Percentiles rank a stretch among this genome's conserved stretches.
Evolutionary conservation across 305 asterid genomes (phyloP).

Genomic region (Fraxinus sp.): DNA sequence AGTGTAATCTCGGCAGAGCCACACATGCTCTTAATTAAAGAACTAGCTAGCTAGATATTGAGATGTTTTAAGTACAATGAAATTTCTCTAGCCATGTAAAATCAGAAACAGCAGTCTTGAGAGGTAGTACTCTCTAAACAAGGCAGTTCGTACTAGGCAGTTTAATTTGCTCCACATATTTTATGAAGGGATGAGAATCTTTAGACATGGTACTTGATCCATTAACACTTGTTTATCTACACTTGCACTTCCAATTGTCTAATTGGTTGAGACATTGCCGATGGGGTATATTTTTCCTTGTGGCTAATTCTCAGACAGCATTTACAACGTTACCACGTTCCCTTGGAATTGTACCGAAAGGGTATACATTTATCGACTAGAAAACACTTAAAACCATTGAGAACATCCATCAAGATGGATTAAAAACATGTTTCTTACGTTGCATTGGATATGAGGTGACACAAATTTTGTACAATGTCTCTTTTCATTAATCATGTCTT

Average conservation of each 20-base stretch:
- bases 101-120: background rate
- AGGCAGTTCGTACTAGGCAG: background rate
- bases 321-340: background rate
- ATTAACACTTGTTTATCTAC: slow-evolving; percentile 6
- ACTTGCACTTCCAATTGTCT: background rate
- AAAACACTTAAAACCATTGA: background rate
- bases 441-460: background rate
- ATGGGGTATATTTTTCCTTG: slow-evolving; percentile 8
- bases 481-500: background rate
- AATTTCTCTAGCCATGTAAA: background rate
- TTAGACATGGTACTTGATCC: slow-evolving; percentile 8
- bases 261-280: slow-evolving; percentile 18
- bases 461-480: background rate
- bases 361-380: background rate
- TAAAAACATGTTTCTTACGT: background rate
- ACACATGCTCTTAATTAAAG: background rate
- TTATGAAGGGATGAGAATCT: background rate
- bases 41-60: background rate
- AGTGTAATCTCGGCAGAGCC: background rate
- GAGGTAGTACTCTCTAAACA: background rate
- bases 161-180: slow-evolving; percentile 10
- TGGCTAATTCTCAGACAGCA: slow-evolving; percentile 11
- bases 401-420: background rate
- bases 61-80: background rate
- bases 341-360: background rate